Conservation (phyloP, 1,139 yeast genomes). For the Saccharomyces hybrid region DNA sequence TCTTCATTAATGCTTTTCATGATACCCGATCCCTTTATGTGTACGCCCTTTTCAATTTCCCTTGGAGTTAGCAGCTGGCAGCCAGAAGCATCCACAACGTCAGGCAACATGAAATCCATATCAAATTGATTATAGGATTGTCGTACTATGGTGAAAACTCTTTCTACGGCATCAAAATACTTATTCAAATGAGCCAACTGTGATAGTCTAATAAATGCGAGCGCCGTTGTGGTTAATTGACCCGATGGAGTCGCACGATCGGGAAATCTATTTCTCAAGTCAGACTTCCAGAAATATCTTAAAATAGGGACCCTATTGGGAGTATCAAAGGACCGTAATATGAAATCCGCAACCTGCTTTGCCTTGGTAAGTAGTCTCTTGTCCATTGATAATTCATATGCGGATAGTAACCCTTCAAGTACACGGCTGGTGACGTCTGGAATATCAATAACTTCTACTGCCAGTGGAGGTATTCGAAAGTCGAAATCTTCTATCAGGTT, state of each 20-base stretch:
- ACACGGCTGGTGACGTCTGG: conserved; percentile 66
- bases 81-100: conserved; percentile 43
- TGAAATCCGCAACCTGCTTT: conserved; percentile 54
- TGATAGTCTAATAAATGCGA: conserved; percentile 64
- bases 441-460: conserved; percentile 43
- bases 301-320: conserved; percentile 59
- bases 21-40: conserved; percentile 28
- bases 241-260: conserved; percentile 49
- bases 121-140: conserved; percentile 32
- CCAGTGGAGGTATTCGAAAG: conserved; percentile 11
- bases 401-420: conserved; percentile 66
- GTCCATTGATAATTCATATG: conserved; percentile 56
- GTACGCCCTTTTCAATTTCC: conserved; percentile 30
- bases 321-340: conserved; percentile 63
- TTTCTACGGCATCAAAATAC: conserved; percentile 41
- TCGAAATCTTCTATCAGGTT: conserved; percentile 44
- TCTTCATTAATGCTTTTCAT: conserved; percentile 31
- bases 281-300: conserved; percentile 48
- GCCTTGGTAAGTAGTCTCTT: conserved; percentile 51
- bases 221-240: conserved; percentile 58
- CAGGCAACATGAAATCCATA: conserved; percentile 39
- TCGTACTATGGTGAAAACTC: conserved; percentile 37
- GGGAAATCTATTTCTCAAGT: conserved; percentile 41
- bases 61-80: conserved; percentile 33
- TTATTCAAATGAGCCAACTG: conserved; percentile 54